Base-by-base conservation (phyloP, 148 eudicot genomes). In the Arbutus unedo region DNA sequence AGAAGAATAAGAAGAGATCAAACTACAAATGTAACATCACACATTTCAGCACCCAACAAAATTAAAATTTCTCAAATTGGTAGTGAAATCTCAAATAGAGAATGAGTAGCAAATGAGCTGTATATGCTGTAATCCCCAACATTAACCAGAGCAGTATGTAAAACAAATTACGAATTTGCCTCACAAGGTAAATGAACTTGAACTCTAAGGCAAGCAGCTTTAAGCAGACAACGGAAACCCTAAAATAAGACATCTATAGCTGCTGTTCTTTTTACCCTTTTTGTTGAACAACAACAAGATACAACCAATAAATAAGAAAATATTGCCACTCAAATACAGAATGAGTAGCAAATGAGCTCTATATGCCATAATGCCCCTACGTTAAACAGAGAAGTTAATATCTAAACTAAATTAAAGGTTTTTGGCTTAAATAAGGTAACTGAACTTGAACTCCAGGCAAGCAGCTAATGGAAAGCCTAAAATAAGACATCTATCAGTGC, bases 1-100 rank as follows among this genome's bases (percentile, higher is more conserved):
- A 31, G 57, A 31, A 81, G 74, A 45, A 77, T 67, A 82, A 71
- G 41, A 2, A 72, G 15, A 23, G n/a, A 76, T 53, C 43, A 18
- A 76, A 5, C 78, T n/a, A 49, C 3, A 3, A 50, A 10, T 6
- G 13, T 23, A 75, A 49, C 78, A 51, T 23, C 57, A 75, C 13
- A n/a, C 15, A 4, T 74, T 15, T 38, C 79, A 31, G 21, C 79
- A 53, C 54, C 53, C 31, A 11, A 1, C 38, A 31, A 31, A 23
- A 48, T 73, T 73, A 45, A 73, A 75, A 75, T 75, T 50, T 7
- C 8, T n/a, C 57, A 50, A 50, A 75, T 75, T 1, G 48, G 15
- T 70, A 13, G n/a, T 41, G 48, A 70, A 70, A 70, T 16, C 74
- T 41, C 74, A 70, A 43, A 70, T 70, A 4, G n/a, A 70, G 14